These are phyloP conservation scores for Aspergillus kassunensis DNA, from an alignment of 495 filamentous ascomycete genomes.

Conservation along the genomic window DNA sequence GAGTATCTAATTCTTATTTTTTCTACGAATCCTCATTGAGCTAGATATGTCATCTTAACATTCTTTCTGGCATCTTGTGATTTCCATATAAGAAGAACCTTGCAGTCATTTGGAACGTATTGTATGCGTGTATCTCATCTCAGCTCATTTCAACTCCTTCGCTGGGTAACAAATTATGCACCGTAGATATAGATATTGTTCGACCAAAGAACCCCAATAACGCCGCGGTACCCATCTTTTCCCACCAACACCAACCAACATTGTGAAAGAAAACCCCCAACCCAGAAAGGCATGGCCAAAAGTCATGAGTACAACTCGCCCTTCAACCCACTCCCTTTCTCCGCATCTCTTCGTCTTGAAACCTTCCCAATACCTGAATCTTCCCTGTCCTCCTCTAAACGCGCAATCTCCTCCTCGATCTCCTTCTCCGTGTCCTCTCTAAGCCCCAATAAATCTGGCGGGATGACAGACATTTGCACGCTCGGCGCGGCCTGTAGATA, in stretches of 20 bases:
- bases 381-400: conserved; percentile 51
- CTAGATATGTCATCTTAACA: no score
- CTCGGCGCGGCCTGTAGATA: conserved; percentile 83
- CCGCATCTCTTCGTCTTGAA: conserved; percentile 38
- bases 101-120: background rate
- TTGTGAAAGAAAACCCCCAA: no score
- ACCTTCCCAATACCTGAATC: conserved; percentile 29
- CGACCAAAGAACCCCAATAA: no score
- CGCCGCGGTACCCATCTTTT: background rate
- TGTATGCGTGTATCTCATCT: no score
- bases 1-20: conserved; percentile 3
- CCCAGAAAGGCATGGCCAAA: background rate
- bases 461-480: conserved; percentile 78
- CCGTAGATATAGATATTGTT: background rate
- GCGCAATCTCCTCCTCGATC: conserved; percentile 65
- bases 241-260: conserved; percentile 7
- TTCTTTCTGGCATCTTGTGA: no score
- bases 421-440: conserved; percentile 77
- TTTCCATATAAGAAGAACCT: background rate
- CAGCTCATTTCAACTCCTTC: background rate
- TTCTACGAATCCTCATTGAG: no score
- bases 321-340: conserved; percentile 36
- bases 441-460: conserved; percentile 68
- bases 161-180: no score
- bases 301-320: conserved; percentile 40